Conservation (phyloP, 495 filamentous ascomycete species). For the Penicillium angulare region DNA sequence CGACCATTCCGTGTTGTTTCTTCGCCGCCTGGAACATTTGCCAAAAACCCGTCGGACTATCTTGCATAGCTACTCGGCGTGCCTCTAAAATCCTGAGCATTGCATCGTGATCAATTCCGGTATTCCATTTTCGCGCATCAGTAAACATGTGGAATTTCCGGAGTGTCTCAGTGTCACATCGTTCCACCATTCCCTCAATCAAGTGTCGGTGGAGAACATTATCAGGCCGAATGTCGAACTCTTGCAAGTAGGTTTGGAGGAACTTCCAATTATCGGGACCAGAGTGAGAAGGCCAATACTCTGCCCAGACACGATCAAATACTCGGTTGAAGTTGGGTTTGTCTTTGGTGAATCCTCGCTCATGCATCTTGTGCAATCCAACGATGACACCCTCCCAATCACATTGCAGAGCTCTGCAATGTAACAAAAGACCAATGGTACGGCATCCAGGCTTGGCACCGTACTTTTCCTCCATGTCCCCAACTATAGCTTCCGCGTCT, state of each 20-base stretch:
- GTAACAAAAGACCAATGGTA: conserved; percentile 38
- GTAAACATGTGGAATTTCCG: conserved; percentile 26
- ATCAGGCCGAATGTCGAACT: conserved; percentile 39
- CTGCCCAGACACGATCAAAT: conserved; percentile 46
- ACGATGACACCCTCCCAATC: conserved; percentile 43
- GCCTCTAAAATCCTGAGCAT: conserved; percentile 27
- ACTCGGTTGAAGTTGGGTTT: conserved; percentile 27
- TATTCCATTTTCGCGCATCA: conserved; percentile 32
- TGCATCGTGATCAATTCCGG: conserved; percentile 25
- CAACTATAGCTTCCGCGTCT: conserved; percentile 37
- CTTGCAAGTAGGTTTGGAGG: conserved; percentile 32
- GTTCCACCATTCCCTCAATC: conserved; percentile 40
- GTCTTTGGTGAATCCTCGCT: conserved; percentile 29
- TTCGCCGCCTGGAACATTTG: conserved; percentile 45
- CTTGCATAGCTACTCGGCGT: conserved; percentile 32
- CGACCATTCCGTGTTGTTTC: conserved; percentile 26
- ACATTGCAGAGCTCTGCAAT: conserved; percentile 35
- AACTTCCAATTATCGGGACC: conserved; percentile 34
- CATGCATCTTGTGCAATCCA: conserved; percentile 39
- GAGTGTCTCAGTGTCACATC: conserved; percentile 33
- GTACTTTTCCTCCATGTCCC: conserved; percentile 34
- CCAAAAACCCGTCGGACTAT: conserved; percentile 41
- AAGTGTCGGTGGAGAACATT: conserved; percentile 42
- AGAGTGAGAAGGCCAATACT: conserved; percentile 41
- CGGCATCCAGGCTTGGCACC: conserved; percentile 33